Percentiles rank a stretch among this genome's conserved stretches.
phyloP scores from a whole-genome alignment of 352 stramenopile species.

The Thalassiosira livingstoniorum region DNA sequence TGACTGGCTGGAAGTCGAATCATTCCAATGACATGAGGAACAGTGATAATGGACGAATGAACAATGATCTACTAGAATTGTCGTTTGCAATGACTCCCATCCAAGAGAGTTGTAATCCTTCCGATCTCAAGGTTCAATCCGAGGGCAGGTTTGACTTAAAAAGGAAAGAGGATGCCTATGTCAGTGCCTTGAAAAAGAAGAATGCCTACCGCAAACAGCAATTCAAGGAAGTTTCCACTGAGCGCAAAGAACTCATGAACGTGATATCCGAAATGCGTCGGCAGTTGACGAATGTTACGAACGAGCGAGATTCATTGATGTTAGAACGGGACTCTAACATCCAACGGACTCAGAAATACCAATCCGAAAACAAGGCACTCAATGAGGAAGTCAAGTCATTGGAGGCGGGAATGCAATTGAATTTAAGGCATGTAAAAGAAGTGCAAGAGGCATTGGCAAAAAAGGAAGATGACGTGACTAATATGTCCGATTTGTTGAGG shows the following conservation, averaged over 20 bases:
- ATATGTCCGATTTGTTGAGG: not conserved
- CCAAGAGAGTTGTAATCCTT: too few relatives aligned
- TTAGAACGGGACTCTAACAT: not conserved
- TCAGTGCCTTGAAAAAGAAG: slow-evolving; percentile 12
- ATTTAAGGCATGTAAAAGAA: not conserved
- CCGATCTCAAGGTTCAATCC: too few relatives aligned
- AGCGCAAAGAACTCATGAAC: slow-evolving; percentile 13
- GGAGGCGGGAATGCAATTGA: slow-evolving; percentile 10
- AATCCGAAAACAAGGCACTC: not conserved
- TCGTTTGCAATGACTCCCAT: too few relatives aligned
- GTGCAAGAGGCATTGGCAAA: not conserved
- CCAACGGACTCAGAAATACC: not conserved
- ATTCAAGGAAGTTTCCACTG: slow-evolving; percentile 1
- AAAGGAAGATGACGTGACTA: slow-evolving; percentile 7
- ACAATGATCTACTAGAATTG: too few relatives aligned
- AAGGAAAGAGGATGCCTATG: not conserved
- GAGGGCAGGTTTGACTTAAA: not conserved
- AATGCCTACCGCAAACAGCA: slow-evolving; percentile 1
- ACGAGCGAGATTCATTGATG: not conserved
- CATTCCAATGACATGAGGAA: too few relatives aligned
- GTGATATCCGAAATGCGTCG: slow-evolving; percentile 12
- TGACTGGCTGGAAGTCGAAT: not conserved
- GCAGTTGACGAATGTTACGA: slow-evolving; percentile 11
- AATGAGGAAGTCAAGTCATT: slow-evolving; percentile 13
- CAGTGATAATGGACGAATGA: too few relatives aligned